Percentiles rank a stretch among this genome's conserved stretches.
phyloP scores from a whole-genome alignment of 1,284 basidiomycete genomes.

The Melampsora americana region DNA sequence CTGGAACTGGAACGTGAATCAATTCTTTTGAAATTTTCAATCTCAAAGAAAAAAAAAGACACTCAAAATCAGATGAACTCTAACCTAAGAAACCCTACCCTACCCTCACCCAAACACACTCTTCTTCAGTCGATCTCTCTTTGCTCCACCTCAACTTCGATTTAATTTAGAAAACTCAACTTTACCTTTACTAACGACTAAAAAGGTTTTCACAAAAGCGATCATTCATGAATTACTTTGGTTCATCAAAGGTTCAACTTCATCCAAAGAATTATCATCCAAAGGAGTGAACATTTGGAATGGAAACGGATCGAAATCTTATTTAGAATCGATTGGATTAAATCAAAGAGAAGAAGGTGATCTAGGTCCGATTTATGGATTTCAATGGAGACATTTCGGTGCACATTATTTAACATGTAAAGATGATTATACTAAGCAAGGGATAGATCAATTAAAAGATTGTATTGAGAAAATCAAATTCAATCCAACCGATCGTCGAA shows the following conservation, averaged over 20 bases:
- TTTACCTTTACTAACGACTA: slow-evolving; percentile 89
- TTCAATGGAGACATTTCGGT: slow-evolving; percentile 98
- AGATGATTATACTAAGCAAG: slow-evolving; percentile 74
- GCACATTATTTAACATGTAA: slow-evolving; percentile 81
- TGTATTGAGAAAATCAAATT: slow-evolving; percentile 88
- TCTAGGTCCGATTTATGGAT: slow-evolving; percentile 93
- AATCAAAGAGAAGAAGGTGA: slow-evolving; percentile 83
- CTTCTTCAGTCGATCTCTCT: slow-evolving; percentile 63
- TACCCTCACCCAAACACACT: not conserved
- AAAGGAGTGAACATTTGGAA: slow-evolving; percentile 96
- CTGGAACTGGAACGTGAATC: slow-evolving; percentile 74
- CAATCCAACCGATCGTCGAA: slow-evolving; percentile 91
- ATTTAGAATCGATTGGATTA: slow-evolving; percentile 78
- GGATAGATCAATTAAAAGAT: slow-evolving; percentile 86
- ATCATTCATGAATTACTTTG: slow-evolving; percentile 93
- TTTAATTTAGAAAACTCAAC: slow-evolving; percentile 73
- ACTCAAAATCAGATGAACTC: not conserved
- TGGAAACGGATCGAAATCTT: slow-evolving; percentile 85
- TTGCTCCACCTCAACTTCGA: slow-evolving; percentile 79
- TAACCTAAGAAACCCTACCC: not conserved
- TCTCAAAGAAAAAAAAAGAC: slow-evolving; percentile 4
- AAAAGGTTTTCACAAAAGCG: slow-evolving; percentile 85
- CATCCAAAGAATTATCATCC: slow-evolving; percentile 71
- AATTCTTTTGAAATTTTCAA: not conserved
- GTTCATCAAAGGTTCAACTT: slow-evolving; percentile 85